These are phyloP conservation scores for Symbiodinium natans DNA, from an alignment of 73 alveolate genomes.

Conservation along the genomic window DNA sequence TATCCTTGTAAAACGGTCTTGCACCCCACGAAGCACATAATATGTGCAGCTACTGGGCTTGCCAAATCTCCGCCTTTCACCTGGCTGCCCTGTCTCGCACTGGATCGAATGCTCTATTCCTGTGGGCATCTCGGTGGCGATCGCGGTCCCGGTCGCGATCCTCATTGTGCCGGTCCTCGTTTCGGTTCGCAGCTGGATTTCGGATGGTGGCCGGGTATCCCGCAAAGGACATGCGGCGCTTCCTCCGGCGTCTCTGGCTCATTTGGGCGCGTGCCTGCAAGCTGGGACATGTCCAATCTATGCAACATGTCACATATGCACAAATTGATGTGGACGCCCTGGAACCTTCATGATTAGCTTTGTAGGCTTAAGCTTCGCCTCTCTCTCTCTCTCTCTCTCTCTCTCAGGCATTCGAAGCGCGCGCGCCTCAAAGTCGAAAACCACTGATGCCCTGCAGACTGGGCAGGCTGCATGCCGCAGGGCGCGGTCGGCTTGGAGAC, in stretches of 20 bases:
- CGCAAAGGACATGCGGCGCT: neutral
- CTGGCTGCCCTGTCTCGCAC: no score
- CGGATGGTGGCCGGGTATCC: neutral
- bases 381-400: neutral
- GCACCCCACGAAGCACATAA: no score
- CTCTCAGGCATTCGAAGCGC: neutral
- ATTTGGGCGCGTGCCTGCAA: neutral
- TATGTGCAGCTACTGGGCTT: no score
- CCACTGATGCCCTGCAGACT: neutral
- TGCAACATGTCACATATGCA: no score
- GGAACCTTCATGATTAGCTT: no score
- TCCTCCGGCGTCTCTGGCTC: neutral
- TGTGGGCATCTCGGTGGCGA: neutral
- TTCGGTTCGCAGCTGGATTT: neutral
- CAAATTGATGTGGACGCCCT: neutral
- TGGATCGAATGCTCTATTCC: no score
- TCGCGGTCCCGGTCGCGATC: neutral
- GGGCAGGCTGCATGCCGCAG: slow-evolving; percentile 1
- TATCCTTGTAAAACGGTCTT: no score
- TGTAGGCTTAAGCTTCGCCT: neutral
- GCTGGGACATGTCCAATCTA: neutral
- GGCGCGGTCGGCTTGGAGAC: neutral
- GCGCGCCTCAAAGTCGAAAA: neutral
- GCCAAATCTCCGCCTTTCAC: no score
- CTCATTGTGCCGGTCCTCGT: neutral